These are phyloP conservation scores for Thoreauomyces humboldtii DNA, from an alignment of 192 early-diverging fungal genomes.

Conservation along the genomic window DNA sequence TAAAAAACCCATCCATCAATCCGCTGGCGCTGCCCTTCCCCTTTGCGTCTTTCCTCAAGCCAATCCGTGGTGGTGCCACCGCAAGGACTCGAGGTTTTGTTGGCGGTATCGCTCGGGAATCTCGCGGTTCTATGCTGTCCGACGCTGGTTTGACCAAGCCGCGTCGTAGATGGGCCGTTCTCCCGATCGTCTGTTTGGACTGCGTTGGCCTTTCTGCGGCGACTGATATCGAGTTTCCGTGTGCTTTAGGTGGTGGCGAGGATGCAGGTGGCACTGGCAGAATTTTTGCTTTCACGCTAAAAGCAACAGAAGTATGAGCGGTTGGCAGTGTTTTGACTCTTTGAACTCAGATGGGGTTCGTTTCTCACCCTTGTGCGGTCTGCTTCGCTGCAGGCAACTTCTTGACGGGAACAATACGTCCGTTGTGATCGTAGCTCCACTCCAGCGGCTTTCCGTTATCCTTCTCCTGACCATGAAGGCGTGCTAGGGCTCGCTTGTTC, in stretches of 20 bases:
- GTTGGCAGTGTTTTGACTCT: background rate
- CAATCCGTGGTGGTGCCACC: too few relatives aligned
- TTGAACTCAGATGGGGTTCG: background rate
- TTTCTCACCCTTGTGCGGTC: background rate
- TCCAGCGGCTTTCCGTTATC: slow-evolving; percentile 29
- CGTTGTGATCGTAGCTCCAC: slow-evolving; percentile 37
- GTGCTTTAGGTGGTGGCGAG: background rate
- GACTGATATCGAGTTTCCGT: too few relatives aligned
- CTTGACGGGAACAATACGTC: slow-evolving; percentile 37
- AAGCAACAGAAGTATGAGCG: background rate
- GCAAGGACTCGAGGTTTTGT: too few relatives aligned
- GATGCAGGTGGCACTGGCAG: background rate
- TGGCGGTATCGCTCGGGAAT: too few relatives aligned
- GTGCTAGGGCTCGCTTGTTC: slow-evolving; percentile 17
- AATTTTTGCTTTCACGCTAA: slow-evolving; percentile 4
- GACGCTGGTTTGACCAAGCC: too few relatives aligned
- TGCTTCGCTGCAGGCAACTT: slow-evolving; percentile 4
- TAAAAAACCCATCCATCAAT: too few relatives aligned
- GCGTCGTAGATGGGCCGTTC: too few relatives aligned
- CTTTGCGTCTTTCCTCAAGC: too few relatives aligned
- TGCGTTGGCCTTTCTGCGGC: too few relatives aligned
- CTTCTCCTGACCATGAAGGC: slow-evolving; percentile 34
- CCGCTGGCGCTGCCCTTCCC: too few relatives aligned
- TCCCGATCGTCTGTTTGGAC: too few relatives aligned
- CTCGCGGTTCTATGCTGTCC: too few relatives aligned